phyloP scores from a whole-genome alignment of 345 rosid genomes.

The Jatropha curcas region DNA sequence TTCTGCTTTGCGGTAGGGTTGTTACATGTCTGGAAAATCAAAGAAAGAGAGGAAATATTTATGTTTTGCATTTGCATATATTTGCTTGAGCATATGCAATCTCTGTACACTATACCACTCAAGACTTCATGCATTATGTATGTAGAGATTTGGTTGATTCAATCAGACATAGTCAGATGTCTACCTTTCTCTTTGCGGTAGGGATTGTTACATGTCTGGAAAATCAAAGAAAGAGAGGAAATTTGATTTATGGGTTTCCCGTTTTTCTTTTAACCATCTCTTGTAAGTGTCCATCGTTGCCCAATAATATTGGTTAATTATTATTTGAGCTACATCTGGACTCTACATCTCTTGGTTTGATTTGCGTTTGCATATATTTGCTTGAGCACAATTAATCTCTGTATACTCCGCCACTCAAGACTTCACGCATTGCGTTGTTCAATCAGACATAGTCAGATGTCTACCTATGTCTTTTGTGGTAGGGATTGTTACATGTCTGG shows the following conservation, averaged over 20 bases:
- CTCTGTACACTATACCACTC: too few relatives aligned
- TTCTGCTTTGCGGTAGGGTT: conserved; percentile 16
- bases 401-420: too few relatives aligned
- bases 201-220: conserved; percentile 52
- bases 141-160: too few relatives aligned
- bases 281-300: conserved; percentile 51
- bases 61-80: not conserved
- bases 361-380: too few relatives aligned
- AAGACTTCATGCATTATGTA: too few relatives aligned
- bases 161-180: conserved; percentile 35
- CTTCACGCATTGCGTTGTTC: too few relatives aligned
- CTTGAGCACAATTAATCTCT: too few relatives aligned
- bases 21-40: conserved; percentile 40
- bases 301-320: conserved; percentile 32
- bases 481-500: too few relatives aligned
- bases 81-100: too few relatives aligned
- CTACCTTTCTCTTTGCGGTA: conserved; percentile 28
- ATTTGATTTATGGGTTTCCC: conserved; percentile 44
- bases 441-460: too few relatives aligned
- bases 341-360: too few relatives aligned
- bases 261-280: conserved; percentile 28
- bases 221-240: conserved; percentile 36
- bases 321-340: conserved; percentile 56
- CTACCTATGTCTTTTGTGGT: too few relatives aligned
- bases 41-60: conserved; percentile 13